Evolutionary conservation across 495 filamentous ascomycete species (phyloP).

Genomic region (Hamigera avellanea): DNA sequence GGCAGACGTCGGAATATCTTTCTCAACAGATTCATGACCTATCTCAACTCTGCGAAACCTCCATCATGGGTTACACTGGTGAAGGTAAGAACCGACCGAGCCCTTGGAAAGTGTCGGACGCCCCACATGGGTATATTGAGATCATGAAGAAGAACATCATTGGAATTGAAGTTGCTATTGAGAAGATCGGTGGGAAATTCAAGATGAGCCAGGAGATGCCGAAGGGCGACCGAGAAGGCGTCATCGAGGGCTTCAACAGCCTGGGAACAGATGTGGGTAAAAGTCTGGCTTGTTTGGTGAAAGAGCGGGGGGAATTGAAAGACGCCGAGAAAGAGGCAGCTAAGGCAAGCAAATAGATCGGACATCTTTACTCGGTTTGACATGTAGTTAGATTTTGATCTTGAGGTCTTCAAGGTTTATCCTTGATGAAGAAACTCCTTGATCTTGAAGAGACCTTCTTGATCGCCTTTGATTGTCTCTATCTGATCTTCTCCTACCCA

Average conservation of each 20-base stretch:
- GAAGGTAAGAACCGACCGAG: slow-evolving; percentile 6
- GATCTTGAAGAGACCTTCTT: no score
- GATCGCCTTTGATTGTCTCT: no score
- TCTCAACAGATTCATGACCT: slow-evolving; percentile 35
- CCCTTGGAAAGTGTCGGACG: slow-evolving; percentile 38
- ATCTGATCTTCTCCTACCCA: no score
- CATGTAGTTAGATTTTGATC: no score
- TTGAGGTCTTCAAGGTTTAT: no score
- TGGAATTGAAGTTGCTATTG: slow-evolving; percentile 39
- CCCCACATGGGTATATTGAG: slow-evolving; percentile 33
- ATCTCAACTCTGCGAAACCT: slow-evolving; percentile 28
- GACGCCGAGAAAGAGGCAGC: slow-evolving; percentile 3
- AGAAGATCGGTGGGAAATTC: slow-evolving; percentile 40
- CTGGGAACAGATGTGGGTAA: slow-evolving; percentile 28
- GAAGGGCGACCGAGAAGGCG: slow-evolving; percentile 33
- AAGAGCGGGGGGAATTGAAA: slow-evolving; percentile 27
- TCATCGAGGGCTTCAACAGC: slow-evolving; percentile 35
- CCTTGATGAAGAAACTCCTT: no score
- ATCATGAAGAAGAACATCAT: slow-evolving; percentile 43
- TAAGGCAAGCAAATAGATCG: no score
- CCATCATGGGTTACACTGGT: slow-evolving; percentile 36
- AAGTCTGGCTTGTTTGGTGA: slow-evolving; percentile 31
- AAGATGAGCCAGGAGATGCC: slow-evolving; percentile 48
- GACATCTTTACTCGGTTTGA: no score
- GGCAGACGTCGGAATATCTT: slow-evolving; percentile 28